Conservation (phyloP, 1,139 yeast genomes). For the Geotrichum europaeum region DNA sequence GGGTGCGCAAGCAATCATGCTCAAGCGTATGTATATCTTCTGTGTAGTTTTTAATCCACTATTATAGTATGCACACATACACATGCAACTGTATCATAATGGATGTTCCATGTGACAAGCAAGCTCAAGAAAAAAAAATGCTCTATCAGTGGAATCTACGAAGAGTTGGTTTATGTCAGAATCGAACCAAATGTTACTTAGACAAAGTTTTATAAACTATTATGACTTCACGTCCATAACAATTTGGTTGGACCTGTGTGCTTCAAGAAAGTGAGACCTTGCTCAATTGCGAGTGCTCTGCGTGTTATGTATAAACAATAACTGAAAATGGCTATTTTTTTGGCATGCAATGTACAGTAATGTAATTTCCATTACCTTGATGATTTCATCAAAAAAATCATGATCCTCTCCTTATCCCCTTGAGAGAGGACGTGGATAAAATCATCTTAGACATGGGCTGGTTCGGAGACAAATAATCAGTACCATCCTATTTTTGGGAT, state of each 20-base stretch:
- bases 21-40: neutral
- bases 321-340: too few species aligned
- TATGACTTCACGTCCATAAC: neutral
- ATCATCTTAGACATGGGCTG: too few species aligned
- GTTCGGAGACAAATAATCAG: neutral
- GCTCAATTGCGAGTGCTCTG: too few species aligned
- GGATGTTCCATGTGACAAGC: neutral
- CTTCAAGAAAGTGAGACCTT: too few species aligned
- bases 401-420: neutral
- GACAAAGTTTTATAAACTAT: neutral
- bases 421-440: neutral
- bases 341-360: too few species aligned
- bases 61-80: neutral
- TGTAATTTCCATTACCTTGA: too few species aligned
- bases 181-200: neutral
- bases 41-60: neutral
- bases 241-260: neutral
- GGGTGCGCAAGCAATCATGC: neutral
- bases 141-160: neutral
- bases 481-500: neutral
- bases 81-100: neutral
- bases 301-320: too few species aligned
- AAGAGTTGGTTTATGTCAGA: too few species aligned
- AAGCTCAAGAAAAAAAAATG: neutral
- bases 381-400: neutral